Base-by-base conservation (phyloP, 345 rosid species). In the Ceriops zippeliana region DNA sequence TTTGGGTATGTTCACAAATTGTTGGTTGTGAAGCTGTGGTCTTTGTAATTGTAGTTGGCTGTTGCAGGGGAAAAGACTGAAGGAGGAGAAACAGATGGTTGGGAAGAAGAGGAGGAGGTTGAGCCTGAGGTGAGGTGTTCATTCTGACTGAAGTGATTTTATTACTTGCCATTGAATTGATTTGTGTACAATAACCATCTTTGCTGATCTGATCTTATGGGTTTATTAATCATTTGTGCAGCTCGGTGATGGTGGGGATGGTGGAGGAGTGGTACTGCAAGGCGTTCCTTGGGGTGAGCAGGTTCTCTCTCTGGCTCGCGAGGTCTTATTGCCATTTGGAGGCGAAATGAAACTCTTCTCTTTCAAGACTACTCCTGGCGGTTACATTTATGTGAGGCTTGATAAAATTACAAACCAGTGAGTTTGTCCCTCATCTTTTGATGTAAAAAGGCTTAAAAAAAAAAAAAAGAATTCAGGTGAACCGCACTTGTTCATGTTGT, bases 211-310 rank as follows among this genome's bases (percentile, higher is more conserved):
- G 35, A 26, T 27, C 2, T 42, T 42, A 13, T 13, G 49, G 49
- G 49, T 21, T 70, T 16, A 0, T 52, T 47, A 16, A 21, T 35
- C 24, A 61, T 60, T 0, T 8, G 51, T 65, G 68, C 77, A 93
- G 96, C 53, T 81, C 72, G 93, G 92, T 4, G 97, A 93, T 79
- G 97, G 98, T 66, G 91, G 90, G 62, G 87, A 86, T 79, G 98
- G 97, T 52, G 98, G 98, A 71, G 97, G 98, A 67, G 52, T 90
- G 71, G 92, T 81, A 63, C 74, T 89, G 35, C 83, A 86, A 82
- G 80, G 81, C 63, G 86, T 89, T 15, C 67, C 87, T 11, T 90
- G 91, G 98, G 97, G 95, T 34, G 88, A 90, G 65, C 80, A 57
- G 61, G 87, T 67, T 76, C 89, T 89, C 31, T 83, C 87, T 58